Evolutionary conservation across 768 basidiomycete genomes (phyloP).

Genomic region (Filobasidium floriforme): DNA sequence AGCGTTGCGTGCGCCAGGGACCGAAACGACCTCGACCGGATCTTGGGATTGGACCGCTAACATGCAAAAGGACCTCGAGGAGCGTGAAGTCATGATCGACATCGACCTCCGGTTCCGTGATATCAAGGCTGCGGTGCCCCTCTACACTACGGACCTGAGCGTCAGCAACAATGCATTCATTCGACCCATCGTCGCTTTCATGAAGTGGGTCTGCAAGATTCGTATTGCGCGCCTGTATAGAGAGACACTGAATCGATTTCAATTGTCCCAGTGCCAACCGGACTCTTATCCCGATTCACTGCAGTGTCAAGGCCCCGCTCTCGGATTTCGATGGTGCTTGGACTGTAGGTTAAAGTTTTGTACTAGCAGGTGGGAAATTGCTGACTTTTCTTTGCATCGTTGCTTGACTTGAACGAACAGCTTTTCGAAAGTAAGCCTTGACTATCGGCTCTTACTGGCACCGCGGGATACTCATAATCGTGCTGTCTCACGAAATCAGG

Average conservation of each 20-base stretch:
- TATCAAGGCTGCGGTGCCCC: conserved; percentile 86
- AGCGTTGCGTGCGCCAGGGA: conserved; percentile 64
- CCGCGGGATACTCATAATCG: background rate
- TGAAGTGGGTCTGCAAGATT: conserved; percentile 62
- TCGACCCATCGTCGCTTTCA: conserved; percentile 93
- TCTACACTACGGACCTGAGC: conserved; percentile 79
- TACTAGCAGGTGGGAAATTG: conserved; percentile 3
- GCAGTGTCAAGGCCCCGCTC: conserved; percentile 73
- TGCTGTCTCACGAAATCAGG: conserved; percentile 49
- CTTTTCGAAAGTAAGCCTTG: conserved; percentile 81
- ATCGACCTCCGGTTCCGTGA: conserved; percentile 92
- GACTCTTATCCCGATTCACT: conserved; percentile 88
- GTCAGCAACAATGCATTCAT: conserved; percentile 89
- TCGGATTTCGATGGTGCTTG: conserved; percentile 89
- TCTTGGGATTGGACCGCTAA: background rate
- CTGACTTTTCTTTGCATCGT: conserved; percentile 23
- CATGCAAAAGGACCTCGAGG: conserved; percentile 7
- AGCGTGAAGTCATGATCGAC: conserved; percentile 55
- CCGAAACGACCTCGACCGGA: background rate
- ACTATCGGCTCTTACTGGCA: too few relatives aligned
- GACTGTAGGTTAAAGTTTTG: conserved; percentile 59
- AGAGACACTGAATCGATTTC: background rate
- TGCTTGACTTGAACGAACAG: conserved; percentile 45
- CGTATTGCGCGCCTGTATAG: background rate
- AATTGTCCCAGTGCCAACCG: conserved; percentile 64